These are phyloP conservation scores for Podospora australis DNA, from an alignment of 495 filamentous ascomycete genomes.

Conservation along the genomic window DNA sequence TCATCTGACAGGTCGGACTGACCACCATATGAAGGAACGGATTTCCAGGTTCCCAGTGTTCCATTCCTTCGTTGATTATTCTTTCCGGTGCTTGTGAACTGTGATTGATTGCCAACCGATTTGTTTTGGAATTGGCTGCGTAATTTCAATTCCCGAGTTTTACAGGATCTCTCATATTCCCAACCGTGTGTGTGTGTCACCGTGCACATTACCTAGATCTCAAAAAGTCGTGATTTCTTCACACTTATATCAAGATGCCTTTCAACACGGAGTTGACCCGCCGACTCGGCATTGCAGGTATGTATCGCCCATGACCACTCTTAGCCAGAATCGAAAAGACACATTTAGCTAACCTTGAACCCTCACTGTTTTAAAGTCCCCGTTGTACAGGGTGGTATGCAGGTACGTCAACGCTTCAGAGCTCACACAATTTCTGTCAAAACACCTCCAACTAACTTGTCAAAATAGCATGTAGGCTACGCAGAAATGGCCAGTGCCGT, in stretches of 20 bases:
- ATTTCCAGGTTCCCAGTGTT: not conserved
- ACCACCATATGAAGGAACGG: not conserved
- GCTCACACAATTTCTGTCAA: not conserved
- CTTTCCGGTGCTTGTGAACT: not conserved
- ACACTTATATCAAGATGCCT: conserved; percentile 54
- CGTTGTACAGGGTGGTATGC: conserved; percentile 93
- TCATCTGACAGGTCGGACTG: conserved; percentile 6
- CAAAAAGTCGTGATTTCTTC: no score
- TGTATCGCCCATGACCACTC: no score
- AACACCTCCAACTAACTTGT: conserved; percentile 25
- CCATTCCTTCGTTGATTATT: not conserved
- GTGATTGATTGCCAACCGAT: not conserved
- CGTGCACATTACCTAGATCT: no score
- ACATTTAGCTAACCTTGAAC: conserved; percentile 21
- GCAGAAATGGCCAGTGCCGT: conserved; percentile 91
- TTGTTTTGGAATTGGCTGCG: no score
- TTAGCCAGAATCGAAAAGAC: conserved; percentile 1
- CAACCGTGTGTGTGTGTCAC: no score
- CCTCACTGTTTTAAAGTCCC: conserved; percentile 69
- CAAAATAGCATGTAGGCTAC: conserved; percentile 53
- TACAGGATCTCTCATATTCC: not conserved
- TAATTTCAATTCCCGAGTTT: not conserved
- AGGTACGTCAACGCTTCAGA: conserved; percentile 47
- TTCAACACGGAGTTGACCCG: conserved; percentile 88
- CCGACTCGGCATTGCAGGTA: conserved; percentile 80